These are phyloP conservation scores for Globisporangium okanoganense DNA, from an alignment of 352 stramenopile species.

Conservation along the genomic window DNA sequence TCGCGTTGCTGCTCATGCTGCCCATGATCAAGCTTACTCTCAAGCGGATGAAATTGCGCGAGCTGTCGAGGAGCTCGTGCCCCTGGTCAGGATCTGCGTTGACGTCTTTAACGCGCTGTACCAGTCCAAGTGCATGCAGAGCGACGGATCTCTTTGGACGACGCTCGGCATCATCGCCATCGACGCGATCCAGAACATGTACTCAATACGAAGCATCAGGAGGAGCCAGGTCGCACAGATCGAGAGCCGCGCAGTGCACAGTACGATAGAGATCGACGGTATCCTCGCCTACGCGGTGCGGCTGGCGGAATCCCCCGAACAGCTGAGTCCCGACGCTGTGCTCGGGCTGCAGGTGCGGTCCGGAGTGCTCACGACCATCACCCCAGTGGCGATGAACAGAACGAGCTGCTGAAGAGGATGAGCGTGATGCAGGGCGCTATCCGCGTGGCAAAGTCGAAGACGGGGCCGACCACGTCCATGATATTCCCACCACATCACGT, in stretches of 20 bases:
- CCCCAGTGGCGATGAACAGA: neutral
- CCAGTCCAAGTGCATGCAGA: constrained; percentile 8
- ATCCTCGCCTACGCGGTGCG: neutral
- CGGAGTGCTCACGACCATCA: neutral
- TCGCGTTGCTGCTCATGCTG: neutral
- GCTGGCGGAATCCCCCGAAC: neutral
- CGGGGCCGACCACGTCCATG: neutral
- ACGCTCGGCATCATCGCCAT: neutral
- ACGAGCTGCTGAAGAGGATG: neutral
- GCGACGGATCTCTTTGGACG: neutral
- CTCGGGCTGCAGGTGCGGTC: neutral
- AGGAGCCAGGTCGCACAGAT: neutral
- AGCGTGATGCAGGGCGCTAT: neutral
- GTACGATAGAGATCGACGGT: neutral
- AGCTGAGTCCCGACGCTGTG: neutral
- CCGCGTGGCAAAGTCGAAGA: neutral
- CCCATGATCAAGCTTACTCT: neutral
- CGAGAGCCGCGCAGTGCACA: neutral
- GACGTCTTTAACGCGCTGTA: no score
- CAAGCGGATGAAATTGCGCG: neutral
- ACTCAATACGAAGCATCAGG: neutral
- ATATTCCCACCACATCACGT: neutral
- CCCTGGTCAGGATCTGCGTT: neutral
- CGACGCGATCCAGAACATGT: constrained; percentile 1
- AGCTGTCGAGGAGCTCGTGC: neutral